A percentile compares a stretch with the other conserved stretches of the same genome.
Evolutionary conservation across 2,329 filamentous ascomycete genomes (phyloP).

Genomic region (Fusarium longipes): DNA sequence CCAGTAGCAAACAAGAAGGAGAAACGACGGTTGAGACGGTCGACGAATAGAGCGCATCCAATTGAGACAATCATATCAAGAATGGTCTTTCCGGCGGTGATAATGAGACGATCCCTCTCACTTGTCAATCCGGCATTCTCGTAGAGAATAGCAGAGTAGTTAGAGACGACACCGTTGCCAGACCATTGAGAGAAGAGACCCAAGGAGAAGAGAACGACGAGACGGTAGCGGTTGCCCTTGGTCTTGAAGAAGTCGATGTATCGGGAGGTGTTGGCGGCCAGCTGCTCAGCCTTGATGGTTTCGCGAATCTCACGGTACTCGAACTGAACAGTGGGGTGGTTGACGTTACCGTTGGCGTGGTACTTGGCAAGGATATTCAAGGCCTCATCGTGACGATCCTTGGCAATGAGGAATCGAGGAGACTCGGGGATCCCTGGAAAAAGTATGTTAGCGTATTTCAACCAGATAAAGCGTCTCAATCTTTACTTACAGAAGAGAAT

Average conservation of each 20-base stretch:
- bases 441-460: neutral
- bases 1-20: conserved; percentile 63
- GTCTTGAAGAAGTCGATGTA: conserved; percentile 73
- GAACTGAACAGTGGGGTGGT: conserved; percentile 71
- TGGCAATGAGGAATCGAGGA: conserved; percentile 72
- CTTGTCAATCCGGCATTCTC: conserved; percentile 68
- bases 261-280: conserved; percentile 59
- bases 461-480: rapidly evolving
- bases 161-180: conserved; percentile 74
- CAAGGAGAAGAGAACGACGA: conserved; percentile 70
- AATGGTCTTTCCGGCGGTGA: conserved; percentile 67
- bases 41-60: conserved; percentile 61
- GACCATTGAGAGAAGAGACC: conserved; percentile 76
- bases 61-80: conserved; percentile 70
- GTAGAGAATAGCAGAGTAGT: conserved; percentile 73
- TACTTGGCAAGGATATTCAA: conserved; percentile 70
- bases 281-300: conserved; percentile 68
- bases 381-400: conserved; percentile 73
- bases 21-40: conserved; percentile 63
- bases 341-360: conserved; percentile 69
- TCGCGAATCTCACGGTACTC: conserved; percentile 75
- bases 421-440: conserved; percentile 66
- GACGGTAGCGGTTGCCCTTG: conserved; percentile 71
- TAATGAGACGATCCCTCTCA: conserved; percentile 65
- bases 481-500: conserved; percentile 66